These are phyloP conservation scores for Hemileccinum impolitum DNA, from an alignment of 768 basidiomycete genomes.

Conservation along the genomic window DNA sequence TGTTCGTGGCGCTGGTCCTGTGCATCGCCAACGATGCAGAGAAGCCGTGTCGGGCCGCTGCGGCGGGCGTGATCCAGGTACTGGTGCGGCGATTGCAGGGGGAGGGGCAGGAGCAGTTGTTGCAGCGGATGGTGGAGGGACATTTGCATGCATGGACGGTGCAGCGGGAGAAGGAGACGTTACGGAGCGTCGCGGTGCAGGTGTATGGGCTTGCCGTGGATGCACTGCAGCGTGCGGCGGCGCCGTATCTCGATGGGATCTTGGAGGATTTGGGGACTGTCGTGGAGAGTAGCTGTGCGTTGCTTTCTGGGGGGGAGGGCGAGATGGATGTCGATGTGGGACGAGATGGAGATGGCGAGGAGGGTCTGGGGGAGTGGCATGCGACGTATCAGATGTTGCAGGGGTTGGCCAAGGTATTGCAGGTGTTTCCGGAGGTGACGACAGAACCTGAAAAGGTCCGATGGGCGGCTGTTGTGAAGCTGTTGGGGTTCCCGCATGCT, in stretches of 20 bases:
- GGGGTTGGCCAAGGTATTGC: constrained; percentile 59
- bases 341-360: constrained; percentile 44
- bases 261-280: constrained; percentile 52
- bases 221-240: constrained; percentile 47
- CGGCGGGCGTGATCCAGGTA: constrained; percentile 74
- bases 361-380: constrained; percentile 70
- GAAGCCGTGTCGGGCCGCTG: constrained; percentile 84
- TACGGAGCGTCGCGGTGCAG: constrained; percentile 74
- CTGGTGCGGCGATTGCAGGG: constrained; percentile 69
- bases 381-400: constrained; percentile 77
- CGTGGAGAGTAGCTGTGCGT: constrained; percentile 8
- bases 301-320: not conserved
- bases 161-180: constrained; percentile 53
- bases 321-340: constrained; percentile 27
- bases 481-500: constrained; percentile 86
- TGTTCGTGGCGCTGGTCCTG: constrained; percentile 91
- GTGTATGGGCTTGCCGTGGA: constrained; percentile 83
- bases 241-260: constrained; percentile 45
- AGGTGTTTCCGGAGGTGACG: constrained; percentile 49
- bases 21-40: constrained; percentile 94
- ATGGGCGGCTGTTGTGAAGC: constrained; percentile 62
- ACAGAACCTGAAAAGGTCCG: constrained; percentile 44
- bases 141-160: constrained; percentile 80
- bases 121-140: constrained; percentile 52
- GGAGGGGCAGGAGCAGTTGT: constrained; percentile 48